These are phyloP conservation scores for Fusarium compactum DNA, from an alignment of 2,329 filamentous ascomycete genomes.

Conservation along the genomic window DNA sequence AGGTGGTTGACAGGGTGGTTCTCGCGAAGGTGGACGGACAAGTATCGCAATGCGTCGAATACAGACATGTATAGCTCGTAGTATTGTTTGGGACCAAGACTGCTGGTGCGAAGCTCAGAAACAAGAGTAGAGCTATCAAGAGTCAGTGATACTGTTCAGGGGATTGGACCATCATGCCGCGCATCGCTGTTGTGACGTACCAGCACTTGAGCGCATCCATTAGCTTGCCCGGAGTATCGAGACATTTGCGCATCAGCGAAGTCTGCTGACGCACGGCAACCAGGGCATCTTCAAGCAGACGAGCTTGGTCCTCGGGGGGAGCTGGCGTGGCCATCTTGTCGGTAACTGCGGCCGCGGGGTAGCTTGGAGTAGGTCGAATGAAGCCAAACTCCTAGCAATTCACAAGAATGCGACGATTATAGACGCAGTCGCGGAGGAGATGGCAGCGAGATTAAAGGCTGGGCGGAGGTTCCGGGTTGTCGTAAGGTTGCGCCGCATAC, in stretches of 20 bases:
- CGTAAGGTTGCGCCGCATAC: slow-evolving; percentile 44
- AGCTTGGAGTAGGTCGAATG: slow-evolving; percentile 46
- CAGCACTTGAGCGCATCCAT: slow-evolving; percentile 99
- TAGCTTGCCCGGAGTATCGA: slow-evolving; percentile 96
- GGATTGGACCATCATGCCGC: slow-evolving; percentile 6
- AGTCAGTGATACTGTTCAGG: slow-evolving; percentile 29
- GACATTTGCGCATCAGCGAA: slow-evolving; percentile 94
- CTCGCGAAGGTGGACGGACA: slow-evolving; percentile 95
- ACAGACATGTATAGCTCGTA: slow-evolving; percentile 99
- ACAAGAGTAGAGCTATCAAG: slow-evolving; percentile 87
- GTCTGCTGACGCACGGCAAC: slow-evolving; percentile 97
- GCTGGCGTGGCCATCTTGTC: slow-evolving; percentile 65
- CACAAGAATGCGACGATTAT: slow-evolving; percentile 43
- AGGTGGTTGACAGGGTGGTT: slow-evolving; percentile 98
- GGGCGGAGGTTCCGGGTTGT: slow-evolving; percentile 37
- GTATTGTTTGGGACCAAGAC: slow-evolving; percentile 98
- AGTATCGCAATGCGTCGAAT: slow-evolving; percentile 95
- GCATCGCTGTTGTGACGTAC: slow-evolving; percentile 65
- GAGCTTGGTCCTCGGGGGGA: slow-evolving; percentile 83
- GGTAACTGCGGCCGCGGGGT: slow-evolving; percentile 49
- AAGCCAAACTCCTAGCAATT: slow-evolving; percentile 42
- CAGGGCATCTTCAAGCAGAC: slow-evolving; percentile 96
- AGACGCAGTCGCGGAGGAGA: slow-evolving; percentile 33
- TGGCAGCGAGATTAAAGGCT: slow-evolving; percentile 23
- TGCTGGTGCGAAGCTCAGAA: slow-evolving; percentile 97